Evolutionary conservation across 305 asterid species (phyloP).

Genomic region (Fraxinus platypoda): DNA sequence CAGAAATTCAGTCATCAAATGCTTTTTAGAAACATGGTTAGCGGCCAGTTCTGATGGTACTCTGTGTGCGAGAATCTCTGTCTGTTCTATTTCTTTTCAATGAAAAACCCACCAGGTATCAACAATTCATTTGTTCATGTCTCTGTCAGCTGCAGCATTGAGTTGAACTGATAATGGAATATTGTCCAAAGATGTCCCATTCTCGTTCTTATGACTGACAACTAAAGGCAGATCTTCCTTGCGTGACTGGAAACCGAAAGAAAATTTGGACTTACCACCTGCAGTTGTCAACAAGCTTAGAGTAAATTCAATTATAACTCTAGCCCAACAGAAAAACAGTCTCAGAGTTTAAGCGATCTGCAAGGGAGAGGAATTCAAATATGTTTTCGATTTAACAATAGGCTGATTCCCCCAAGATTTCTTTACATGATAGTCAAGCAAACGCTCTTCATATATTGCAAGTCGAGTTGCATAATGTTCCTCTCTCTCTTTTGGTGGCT

Average conservation of each 20-base stretch:
- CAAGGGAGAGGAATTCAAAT: not conserved
- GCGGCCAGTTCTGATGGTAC: conserved; percentile 37
- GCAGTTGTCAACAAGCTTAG: conserved; percentile 18
- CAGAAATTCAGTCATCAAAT: conserved; percentile 67
- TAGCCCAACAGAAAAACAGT: not conserved
- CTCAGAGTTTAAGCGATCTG: not conserved
- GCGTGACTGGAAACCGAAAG: conserved; percentile 40
- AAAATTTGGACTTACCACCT: conserved; percentile 58
- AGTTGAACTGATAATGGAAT: conserved; percentile 29
- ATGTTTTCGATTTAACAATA: not conserved
- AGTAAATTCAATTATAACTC: not conserved
- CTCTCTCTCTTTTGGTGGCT: not conserved
- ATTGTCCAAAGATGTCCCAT: conserved; percentile 27
- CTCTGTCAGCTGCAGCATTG: conserved; percentile 32
- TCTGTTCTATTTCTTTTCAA: conserved; percentile 36
- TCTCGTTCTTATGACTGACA: conserved; percentile 36
- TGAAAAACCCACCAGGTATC: conserved; percentile 33
- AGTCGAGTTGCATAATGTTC: not conserved
- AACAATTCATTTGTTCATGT: conserved; percentile 25
- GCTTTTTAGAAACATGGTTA: conserved; percentile 33
- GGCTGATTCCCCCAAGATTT: not conserved
- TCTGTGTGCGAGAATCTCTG: conserved; percentile 13
- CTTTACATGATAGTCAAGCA: not conserved
- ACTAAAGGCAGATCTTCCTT: conserved; percentile 34
- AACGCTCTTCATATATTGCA: not conserved